A percentile compares a stretch with the other conserved stretches of the same genome.
Conservation (phyloP, 2,329 filamentous ascomycete genomes). For the Hortaea sp. region DNA sequence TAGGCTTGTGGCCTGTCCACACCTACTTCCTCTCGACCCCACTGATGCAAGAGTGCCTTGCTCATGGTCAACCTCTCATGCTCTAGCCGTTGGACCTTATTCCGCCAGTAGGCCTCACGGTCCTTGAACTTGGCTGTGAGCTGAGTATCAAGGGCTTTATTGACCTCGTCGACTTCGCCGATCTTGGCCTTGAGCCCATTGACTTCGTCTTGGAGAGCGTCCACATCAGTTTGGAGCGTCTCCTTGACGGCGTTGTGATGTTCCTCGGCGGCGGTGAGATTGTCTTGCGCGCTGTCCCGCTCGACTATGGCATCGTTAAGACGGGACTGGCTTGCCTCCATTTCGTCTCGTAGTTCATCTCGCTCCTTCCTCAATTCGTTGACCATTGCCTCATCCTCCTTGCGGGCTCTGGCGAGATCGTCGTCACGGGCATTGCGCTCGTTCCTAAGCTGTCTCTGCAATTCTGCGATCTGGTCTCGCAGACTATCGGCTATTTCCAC, state of each 20-base stretch:
- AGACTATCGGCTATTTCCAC: slow-evolving; percentile 12
- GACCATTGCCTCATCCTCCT: slow-evolving; percentile 5
- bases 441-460: slow-evolving; percentile 14
- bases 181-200: neutral
- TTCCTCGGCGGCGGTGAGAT: slow-evolving; percentile 4
- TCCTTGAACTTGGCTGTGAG: slow-evolving; percentile 12
- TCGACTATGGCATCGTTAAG: slow-evolving; percentile 19
- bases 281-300: slow-evolving; percentile 17
- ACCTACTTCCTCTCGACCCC: slow-evolving; percentile 53
- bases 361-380: neutral
- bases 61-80: slow-evolving; percentile 23
- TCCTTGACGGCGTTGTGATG: neutral
- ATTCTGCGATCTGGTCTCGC: slow-evolving; percentile 14
- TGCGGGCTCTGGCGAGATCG: slow-evolving; percentile 11
- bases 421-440: slow-evolving; percentile 13
- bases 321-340: slow-evolving; percentile 13
- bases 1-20: slow-evolving; percentile 23
- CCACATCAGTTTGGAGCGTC: neutral
- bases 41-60: slow-evolving; percentile 62
- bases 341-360: slow-evolving; percentile 7
- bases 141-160: slow-evolving; percentile 15
- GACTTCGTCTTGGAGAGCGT: neutral
- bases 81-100: slow-evolving; percentile 14
- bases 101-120: slow-evolving; percentile 15
- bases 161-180: slow-evolving; percentile 4